Conservation (phyloP, 1,284 basidiomycete genomes). For the Peniophora sp. region DNA sequence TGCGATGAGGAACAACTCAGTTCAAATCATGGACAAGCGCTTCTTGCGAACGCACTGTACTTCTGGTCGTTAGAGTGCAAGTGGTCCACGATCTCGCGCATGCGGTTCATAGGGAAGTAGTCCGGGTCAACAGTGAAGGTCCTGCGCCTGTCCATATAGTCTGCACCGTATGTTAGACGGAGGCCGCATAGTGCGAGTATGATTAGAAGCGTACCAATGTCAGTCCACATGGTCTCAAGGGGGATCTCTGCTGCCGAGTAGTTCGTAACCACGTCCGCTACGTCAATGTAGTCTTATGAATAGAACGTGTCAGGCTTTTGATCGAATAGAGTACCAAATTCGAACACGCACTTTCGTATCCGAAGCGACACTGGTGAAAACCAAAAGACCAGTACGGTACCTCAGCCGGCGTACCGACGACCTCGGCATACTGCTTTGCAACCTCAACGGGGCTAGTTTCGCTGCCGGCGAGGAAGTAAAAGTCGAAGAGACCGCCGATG, state of each 20-base stretch:
- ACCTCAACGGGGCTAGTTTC: conserved; percentile 52
- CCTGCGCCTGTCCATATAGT: conserved; percentile 65
- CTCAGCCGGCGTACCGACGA: conserved; percentile 56
- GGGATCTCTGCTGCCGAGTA: conserved; percentile 56
- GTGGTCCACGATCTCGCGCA: conserved; percentile 57
- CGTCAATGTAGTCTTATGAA: conserved; percentile 48
- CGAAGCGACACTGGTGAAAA: conserved; percentile 66
- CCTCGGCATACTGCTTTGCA: conserved; percentile 56
- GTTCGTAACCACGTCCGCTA: conserved; percentile 51
- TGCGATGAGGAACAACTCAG: background rate
- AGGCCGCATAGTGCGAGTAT: background rate
- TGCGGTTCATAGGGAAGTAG: conserved; percentile 55
- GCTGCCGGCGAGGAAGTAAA: conserved; percentile 70
- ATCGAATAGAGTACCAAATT: background rate
- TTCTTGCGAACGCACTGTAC: conserved; percentile 38
- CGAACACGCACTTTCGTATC: conserved; percentile 44
- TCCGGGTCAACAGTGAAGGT: conserved; percentile 64
- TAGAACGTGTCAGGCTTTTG: background rate
- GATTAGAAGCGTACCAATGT: conserved; percentile 40
- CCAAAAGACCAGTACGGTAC: conserved; percentile 68
- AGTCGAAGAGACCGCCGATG: conserved; percentile 65
- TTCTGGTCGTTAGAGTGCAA: conserved; percentile 53
- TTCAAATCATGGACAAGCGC: too few species aligned
- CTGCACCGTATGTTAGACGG: conserved; percentile 21
- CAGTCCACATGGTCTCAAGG: conserved; percentile 72